Percentiles rank a stretch among this genome's conserved stretches.
Conservation (phyloP, 2,329 filamentous ascomycete genomes). For the Paracoccidioides lutzii region DNA sequence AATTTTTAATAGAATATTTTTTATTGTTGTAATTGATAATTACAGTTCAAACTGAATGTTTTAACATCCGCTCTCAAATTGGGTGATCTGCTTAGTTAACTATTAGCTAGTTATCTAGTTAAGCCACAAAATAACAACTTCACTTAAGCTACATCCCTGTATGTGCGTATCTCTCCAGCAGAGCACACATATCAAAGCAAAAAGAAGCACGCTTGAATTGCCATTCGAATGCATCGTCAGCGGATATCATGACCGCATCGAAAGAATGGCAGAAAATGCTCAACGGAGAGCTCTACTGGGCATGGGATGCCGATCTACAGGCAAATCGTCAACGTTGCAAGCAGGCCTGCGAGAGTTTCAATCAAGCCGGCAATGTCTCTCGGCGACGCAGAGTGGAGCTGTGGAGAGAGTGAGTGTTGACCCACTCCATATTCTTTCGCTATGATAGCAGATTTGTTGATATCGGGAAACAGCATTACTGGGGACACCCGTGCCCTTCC, state of each 20-base stretch:
- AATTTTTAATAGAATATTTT: too few relatives aligned
- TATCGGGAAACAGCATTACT: slow-evolving; percentile 40
- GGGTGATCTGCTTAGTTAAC: too few relatives aligned
- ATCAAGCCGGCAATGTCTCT: slow-evolving; percentile 42
- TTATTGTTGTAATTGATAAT: too few relatives aligned
- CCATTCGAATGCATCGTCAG: background rate
- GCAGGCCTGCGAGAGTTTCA: slow-evolving; percentile 49
- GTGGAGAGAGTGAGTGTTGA: slow-evolving; percentile 53
- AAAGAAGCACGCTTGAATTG: too few relatives aligned
- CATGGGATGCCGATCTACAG: slow-evolving; percentile 55
- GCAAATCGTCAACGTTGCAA: slow-evolving; percentile 51
- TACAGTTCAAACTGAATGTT: too few relatives aligned
- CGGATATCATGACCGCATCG: slow-evolving; percentile 11
- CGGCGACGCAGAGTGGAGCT: slow-evolving; percentile 52
- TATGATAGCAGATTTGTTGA: background rate
- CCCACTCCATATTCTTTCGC: background rate
- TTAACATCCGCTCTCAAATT: too few relatives aligned
- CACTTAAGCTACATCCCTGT: too few relatives aligned
- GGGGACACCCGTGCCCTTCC: slow-evolving; percentile 52
- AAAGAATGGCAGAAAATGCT: slow-evolving; percentile 37
- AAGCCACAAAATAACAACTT: too few relatives aligned
- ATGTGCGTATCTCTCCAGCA: too few relatives aligned
- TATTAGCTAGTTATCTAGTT: too few relatives aligned
- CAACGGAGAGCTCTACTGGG: slow-evolving; percentile 57
- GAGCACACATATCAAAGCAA: too few relatives aligned